A percentile compares a stretch with the other conserved stretches of the same genome.
Evolutionary conservation across 2,329 filamentous ascomycete species (phyloP).

Genomic region (Endothia cerciana): DNA sequence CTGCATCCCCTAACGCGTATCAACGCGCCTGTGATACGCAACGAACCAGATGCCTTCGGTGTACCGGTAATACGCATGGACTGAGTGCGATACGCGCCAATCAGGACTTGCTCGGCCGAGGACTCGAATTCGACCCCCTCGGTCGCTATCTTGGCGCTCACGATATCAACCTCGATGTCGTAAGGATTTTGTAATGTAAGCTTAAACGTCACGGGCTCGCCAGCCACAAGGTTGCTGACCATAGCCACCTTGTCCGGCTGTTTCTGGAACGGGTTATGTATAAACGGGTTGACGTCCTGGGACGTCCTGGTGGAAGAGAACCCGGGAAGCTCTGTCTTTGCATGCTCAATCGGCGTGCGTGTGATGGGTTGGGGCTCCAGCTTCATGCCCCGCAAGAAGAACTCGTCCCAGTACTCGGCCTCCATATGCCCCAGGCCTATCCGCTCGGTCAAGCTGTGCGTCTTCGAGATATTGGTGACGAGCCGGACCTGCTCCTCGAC

Average conservation of each 20-base stretch:
- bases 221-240: conserved; percentile 75
- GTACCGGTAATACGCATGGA: conserved; percentile 72
- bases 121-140: conserved; percentile 75
- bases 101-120: conserved; percentile 63
- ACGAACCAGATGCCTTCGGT: conserved; percentile 66
- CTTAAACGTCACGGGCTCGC: conserved; percentile 76
- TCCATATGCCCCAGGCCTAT: conserved; percentile 71
- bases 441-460: conserved; percentile 74
- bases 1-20: conserved; percentile 82
- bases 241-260: conserved; percentile 60
- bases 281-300: conserved; percentile 78
- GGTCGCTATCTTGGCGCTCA: conserved; percentile 75
- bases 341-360: conserved; percentile 68
- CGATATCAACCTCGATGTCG: conserved; percentile 89
- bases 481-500: conserved; percentile 85
- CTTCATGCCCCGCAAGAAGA: conserved; percentile 78
- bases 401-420: conserved; percentile 97
- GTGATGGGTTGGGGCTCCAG: conserved; percentile 65
- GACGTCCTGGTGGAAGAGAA: conserved; percentile 55
- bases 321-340: conserved; percentile 57
- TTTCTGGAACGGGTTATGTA: conserved; percentile 92
- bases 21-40: conserved; percentile 77
- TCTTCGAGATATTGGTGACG: conserved; percentile 84
- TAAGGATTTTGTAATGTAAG: conserved; percentile 92
- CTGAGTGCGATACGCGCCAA: conserved; percentile 84